Evolutionary conservation across 2,329 filamentous ascomycete species (phyloP), one percentile per base, ranked within the genome.

Genomic region (Xylaria digitata): DNA sequence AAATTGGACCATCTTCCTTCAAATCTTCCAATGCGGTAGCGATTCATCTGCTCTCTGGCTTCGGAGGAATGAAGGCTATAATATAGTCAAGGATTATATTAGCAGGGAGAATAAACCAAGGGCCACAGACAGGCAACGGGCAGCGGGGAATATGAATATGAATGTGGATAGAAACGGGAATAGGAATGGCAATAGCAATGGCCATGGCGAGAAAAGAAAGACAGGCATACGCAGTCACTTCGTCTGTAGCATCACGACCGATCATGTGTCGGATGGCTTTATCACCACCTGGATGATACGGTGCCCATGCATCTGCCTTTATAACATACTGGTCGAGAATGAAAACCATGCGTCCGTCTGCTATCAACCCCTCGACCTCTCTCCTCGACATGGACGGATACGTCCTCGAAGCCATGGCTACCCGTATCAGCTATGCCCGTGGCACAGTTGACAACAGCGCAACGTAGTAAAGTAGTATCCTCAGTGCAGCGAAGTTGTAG

Each of bases 201-300:
- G 32, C 6, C 3, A 34, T 40, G 34, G 34, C 11, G 1, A 40
- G 37, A 52, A 52, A 9, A 52, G 13, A 49, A 62, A 62, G 66
- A 57, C 21, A 48, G 23, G 84, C 90, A 57, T 86, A 97, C 93
- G 90, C 92, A 78, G 91, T 93, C 68, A 98, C 90, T 80, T 98
- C 96, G 79, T 97, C 94, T 11, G 95, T 97, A 57, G 93, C 95
- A 87, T 97, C 94, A 80, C 91, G 89, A 68, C 94, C 94, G 67
- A 98, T 88, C 93, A 97, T 96, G 77, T 99, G 96, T 77, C 89
- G 84, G 71, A 99, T 96, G 61, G 95, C 88, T 80, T 94, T 96
- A 74, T 95, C 90, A 73, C 96, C 96, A 64, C 96, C 96, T 13
- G 96, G 96, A 75, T 98, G 96, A 76, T 92, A 97, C 60, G 88